Evolutionary conservation across 306 rosid species (phyloP).

Genomic region (Casuarina glauca): DNA sequence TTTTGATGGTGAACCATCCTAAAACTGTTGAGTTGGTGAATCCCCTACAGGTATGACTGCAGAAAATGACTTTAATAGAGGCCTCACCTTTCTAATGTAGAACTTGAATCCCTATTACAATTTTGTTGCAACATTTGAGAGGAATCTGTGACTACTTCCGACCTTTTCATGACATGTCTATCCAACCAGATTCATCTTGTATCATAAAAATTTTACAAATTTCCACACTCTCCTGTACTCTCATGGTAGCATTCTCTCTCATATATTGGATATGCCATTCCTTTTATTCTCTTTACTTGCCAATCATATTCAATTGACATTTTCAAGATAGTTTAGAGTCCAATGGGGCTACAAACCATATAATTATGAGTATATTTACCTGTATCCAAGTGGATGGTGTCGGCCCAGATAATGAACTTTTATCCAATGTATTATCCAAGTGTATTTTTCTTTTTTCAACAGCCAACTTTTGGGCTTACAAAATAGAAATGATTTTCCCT

Average conservation of each 20-base stretch:
- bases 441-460: neutral
- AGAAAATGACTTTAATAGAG: neutral
- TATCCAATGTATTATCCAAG: neutral
- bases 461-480: neutral
- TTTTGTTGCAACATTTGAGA: neutral
- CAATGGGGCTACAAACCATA: neutral
- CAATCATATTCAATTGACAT: neutral
- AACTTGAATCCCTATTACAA: neutral
- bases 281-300: neutral
- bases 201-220: neutral
- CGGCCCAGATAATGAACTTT: neutral
- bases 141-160: neutral
- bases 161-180: neutral
- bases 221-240: neutral
- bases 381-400: neutral
- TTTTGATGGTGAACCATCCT: neutral
- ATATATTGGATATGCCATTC: neutral
- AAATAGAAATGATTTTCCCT: neutral
- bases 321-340: neutral
- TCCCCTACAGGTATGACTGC: neutral
- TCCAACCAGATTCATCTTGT: neutral
- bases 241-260: neutral
- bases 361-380: neutral
- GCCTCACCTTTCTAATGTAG: neutral
- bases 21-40: neutral